phyloP scores from a whole-genome alignment of 495 filamentous ascomycete species.

The Alectoria sarmentosa region DNA sequence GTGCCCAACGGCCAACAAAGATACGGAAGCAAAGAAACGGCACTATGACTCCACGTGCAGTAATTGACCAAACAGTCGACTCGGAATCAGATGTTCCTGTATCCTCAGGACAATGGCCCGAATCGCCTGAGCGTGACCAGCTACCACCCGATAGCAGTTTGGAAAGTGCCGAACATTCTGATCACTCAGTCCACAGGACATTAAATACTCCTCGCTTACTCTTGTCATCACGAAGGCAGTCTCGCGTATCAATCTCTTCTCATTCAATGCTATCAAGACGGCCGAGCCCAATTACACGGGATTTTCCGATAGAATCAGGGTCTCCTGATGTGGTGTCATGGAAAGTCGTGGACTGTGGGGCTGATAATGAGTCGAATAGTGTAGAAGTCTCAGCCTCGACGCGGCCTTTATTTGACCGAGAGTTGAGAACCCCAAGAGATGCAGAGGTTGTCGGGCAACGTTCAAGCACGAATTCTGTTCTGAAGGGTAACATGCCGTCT shows the following conservation, averaged over 20 bases:
- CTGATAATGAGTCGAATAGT: background rate
- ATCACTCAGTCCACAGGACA: background rate
- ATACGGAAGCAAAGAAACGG: background rate
- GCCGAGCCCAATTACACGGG: background rate
- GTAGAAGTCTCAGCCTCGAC: background rate
- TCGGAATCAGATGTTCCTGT: conserved; percentile 14
- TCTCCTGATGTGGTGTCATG: background rate
- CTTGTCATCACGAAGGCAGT: background rate
- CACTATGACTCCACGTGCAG: background rate
- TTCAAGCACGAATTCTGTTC: background rate
- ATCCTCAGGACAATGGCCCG: conserved; percentile 12
- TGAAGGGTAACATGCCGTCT: background rate
- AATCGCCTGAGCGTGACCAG: conserved; percentile 17
- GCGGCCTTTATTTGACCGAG: background rate
- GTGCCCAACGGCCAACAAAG: background rate
- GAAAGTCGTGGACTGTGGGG: background rate
- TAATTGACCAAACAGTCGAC: background rate
- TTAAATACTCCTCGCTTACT: background rate
- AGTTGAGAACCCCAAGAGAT: background rate
- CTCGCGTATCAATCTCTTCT: background rate
- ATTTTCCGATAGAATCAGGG: background rate
- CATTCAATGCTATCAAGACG: background rate
- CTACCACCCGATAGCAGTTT: conserved; percentile 27
- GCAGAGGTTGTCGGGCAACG: background rate
- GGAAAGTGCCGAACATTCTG: conserved; percentile 5